These are phyloP conservation scores for Cladorrhinum sp. DNA, from an alignment of 2,329 filamentous ascomycete species.

Conservation along the genomic window DNA sequence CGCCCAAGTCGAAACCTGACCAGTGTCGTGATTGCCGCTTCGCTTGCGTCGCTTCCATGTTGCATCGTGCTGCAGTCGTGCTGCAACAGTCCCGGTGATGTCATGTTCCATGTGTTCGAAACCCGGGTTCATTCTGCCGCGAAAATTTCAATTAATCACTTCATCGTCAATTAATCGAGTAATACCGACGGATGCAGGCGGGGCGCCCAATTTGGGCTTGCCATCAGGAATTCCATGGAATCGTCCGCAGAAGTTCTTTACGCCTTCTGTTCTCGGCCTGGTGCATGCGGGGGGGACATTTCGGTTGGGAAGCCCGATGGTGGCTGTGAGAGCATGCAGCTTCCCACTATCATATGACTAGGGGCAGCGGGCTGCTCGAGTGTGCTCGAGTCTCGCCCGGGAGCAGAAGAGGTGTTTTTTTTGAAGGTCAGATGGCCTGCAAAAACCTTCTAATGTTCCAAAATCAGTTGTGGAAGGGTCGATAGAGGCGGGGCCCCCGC, in stretches of 20 bases:
- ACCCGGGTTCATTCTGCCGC: conserved; percentile 16
- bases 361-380: background rate
- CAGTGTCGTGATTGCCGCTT: conserved; percentile 2
- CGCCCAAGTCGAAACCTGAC: background rate
- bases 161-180: background rate
- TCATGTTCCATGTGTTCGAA: conserved; percentile 16
- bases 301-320: background rate
- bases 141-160: conserved; percentile 8
- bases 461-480: background rate
- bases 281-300: background rate
- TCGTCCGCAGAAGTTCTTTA: conserved; percentile 12
- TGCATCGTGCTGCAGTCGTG: background rate
- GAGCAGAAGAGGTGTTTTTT: background rate
- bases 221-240: conserved; percentile 19
- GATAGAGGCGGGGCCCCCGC: background rate
- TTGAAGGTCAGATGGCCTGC: conserved; percentile 3
- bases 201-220: conserved; percentile 4
- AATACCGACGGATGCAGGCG: background rate
- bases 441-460: background rate
- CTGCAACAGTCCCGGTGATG: conserved; percentile 14
- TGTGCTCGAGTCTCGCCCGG: background rate
- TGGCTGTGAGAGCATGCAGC: conserved; percentile 13
- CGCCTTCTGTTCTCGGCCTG: conserved; percentile 17
- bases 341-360: conserved; percentile 14
- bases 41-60: background rate